Evolutionary conservation across 2,329 filamentous ascomycete species (phyloP), one percentile per base, ranked within the genome.

Genomic region (Aspergillus japonicus): DNA sequence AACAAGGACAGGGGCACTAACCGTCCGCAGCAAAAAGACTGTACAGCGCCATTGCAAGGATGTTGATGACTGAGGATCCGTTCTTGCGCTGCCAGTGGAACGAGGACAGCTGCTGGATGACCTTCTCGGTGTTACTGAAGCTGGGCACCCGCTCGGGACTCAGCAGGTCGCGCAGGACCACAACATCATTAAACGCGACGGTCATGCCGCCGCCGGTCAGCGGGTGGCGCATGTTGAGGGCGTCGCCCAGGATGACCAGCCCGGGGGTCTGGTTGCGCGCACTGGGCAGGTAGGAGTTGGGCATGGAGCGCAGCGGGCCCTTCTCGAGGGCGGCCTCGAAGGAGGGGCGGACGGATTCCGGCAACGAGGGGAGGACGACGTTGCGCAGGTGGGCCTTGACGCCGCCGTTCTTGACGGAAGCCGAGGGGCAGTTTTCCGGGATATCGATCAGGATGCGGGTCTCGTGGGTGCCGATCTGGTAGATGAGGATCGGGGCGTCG

Each of bases 141-240:
- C 83, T 80, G 4, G 90, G 88, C 0, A 97, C 83, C 7, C 79
- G 77, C 44, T 83, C 78, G 0, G 92, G 92, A 42, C 85, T 82
- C 1, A 99, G 85, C 23, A 97, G 81, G 8, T 89, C 83, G 0
- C 89, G 81, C 26, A 99, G 83, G 1, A 96, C 77, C 11, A 95
- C 84, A 1, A 91, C 93, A 72, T 99, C 95, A 78, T 94, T 96
- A 76, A 99, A 90, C 1, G 92, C 95, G 1, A 98, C 95, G 0
- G 94, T 98, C 95, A 99, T 99, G 68, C 95, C 95, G 66, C 95
- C 95, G 56, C 95, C 95, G 0, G 95, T 99, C 12, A 99, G 83
- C 1, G 95, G 95, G 78, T 99, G 95, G n/a, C 95, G 90, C 95
- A 99, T 99, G 81, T 99, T 99, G 83, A 96, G 89, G 14, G 95